Percentiles rank a stretch among this genome's conserved stretches.
Conservation (phyloP, 2,329 filamentous ascomycete genomes). For the Colletotrichum paranaense region DNA sequence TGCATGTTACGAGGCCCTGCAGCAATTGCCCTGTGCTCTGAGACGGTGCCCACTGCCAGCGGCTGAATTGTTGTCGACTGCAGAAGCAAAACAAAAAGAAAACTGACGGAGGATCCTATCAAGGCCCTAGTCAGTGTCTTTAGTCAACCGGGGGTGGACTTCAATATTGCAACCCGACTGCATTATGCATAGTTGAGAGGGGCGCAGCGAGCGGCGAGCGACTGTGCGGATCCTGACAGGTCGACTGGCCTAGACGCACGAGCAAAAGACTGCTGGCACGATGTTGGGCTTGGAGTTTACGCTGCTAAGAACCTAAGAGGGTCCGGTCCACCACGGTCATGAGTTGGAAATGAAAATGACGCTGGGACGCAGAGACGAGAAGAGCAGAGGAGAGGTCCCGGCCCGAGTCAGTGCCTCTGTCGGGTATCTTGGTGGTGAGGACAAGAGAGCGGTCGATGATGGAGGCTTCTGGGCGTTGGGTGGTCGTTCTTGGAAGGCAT, state of each 20-base stretch:
- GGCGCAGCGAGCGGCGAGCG: background rate
- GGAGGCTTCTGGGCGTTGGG: background rate
- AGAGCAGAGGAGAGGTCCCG: background rate
- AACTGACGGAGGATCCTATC: background rate
- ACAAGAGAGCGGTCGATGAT: constrained; percentile 6
- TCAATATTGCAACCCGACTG: constrained; percentile 14
- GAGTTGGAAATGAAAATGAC: background rate
- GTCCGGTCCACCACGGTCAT: background rate
- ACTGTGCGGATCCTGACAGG: constrained; percentile 18
- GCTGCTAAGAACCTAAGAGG: background rate
- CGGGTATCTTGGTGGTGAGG: constrained; percentile 2
- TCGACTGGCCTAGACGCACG: background rate
- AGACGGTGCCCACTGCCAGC: background rate
- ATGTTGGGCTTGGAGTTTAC: background rate
- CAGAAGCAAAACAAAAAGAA: background rate
- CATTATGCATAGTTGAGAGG: background rate
- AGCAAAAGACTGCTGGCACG: background rate
- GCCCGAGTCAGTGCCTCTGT: constrained; percentile 4
- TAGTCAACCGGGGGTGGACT: background rate
- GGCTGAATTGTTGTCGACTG: background rate
- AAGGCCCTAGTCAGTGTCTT: background rate
- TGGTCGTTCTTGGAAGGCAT: background rate
- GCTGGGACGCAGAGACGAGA: background rate
- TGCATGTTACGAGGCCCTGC: background rate
- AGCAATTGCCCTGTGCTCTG: background rate